Conservation (phyloP, 305 asterid genomes). For the Fraxinus latifolia region DNA sequence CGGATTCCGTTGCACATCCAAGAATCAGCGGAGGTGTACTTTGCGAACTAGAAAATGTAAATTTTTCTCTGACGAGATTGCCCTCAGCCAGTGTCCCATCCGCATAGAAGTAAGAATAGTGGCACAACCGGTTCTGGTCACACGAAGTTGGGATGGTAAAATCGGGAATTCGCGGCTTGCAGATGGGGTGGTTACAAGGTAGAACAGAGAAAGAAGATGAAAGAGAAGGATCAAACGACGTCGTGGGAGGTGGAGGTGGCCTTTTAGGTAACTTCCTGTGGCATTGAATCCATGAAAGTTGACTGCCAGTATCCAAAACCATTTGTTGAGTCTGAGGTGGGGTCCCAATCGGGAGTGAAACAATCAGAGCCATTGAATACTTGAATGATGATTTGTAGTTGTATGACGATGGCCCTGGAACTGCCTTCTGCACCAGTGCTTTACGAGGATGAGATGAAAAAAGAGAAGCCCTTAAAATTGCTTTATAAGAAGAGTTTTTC, state of each 20-base stretch:
- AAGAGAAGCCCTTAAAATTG: conserved; percentile 36
- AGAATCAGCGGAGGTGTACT: conserved; percentile 75
- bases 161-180: conserved; percentile 74
- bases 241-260: conserved; percentile 48
- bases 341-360: conserved; percentile 84
- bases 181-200: conserved; percentile 73
- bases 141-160: conserved; percentile 79
- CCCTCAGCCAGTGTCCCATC: conserved; percentile 95
- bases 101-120: conserved; percentile 82
- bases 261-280: conserved; percentile 40
- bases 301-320: conserved; percentile 94
- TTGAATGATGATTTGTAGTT: conserved; percentile 50
- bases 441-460: conserved; percentile 1
- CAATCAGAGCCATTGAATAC: conserved; percentile 75
- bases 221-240: conserved; percentile 70
- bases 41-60: conserved; percentile 53
- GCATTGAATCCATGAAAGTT: conserved; percentile 95
- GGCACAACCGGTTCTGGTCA: conserved; percentile 71
- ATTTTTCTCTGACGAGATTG: conserved; percentile 67
- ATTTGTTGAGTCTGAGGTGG: conserved; percentile 88
- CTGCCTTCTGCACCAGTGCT: neutral
- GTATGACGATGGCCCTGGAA: conserved; percentile 29
- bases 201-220: conserved; percentile 70
- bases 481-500: conserved; percentile 23
- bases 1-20: conserved; percentile 63